Evolutionary conservation across 1,284 basidiomycete species (phyloP), one percentile per base, ranked within the genome.

Genomic region (Fomitopsis palustris): DNA sequence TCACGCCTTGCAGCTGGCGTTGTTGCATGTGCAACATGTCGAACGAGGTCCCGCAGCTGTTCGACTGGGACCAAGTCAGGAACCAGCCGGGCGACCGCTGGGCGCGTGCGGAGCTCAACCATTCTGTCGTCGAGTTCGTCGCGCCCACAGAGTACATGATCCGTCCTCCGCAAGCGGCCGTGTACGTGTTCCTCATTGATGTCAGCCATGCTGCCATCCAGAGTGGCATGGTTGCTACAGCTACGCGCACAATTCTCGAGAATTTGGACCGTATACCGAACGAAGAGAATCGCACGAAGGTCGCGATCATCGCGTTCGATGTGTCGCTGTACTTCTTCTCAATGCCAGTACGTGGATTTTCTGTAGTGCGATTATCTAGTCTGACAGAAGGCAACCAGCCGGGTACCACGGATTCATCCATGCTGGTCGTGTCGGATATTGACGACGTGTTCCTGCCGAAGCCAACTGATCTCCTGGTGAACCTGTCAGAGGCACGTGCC

Each of bases 121-220:
- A 95, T 73, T 85, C 88, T 53, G 93, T 93, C 19, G 95, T 99
- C 61, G 97, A 99, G 75, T 99, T 91, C 70, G 91, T 99, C 61
- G 97, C 97, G 3, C 96, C 97, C 9, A 96, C 96, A 1, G 97
- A 99, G 77, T 99, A 99, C 78, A 98, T 99, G 96, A 95, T 95
- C 69, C 92, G 97, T 64, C 93, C 97, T 17, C 97, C 97, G 42
- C 97, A 98, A 75, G 95, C 97, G 12, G 94, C 96, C 17, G 93
- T 97, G 56, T 98, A 98, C 76, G 86, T 96, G 57, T 98, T 99
- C 81, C 83, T 99, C 68, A 93, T 99, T 75, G 97, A 99, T 71
- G 95, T 99, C 65, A 94, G 92, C 69, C 93, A 97, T 72, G 76
- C 88, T 45, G 95, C 96, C 38, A 85, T 99, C 51, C 92, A 95